Evolutionary conservation across 345 rosid genomes (phyloP).

Genomic region (Salix brachista): DNA sequence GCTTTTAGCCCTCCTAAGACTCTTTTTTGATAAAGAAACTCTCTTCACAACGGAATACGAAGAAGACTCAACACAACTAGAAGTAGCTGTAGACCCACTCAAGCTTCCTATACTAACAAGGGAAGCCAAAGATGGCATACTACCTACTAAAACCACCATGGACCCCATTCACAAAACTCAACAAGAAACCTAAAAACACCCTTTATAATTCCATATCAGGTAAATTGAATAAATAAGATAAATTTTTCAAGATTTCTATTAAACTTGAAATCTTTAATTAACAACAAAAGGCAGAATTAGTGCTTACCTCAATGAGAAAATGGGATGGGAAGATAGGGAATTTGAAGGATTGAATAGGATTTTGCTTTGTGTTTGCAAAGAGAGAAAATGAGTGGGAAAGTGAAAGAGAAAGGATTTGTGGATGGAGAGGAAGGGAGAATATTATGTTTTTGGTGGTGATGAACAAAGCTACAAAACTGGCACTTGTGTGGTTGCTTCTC

Average conservation of each 20-base stretch:
- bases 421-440: too few relatives aligned
- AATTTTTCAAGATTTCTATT: background rate
- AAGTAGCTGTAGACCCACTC: constrained; percentile 16
- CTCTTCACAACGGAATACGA: constrained; percentile 48
- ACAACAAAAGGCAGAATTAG: background rate
- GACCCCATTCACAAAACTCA: constrained; percentile 31
- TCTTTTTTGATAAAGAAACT: constrained; percentile 51
- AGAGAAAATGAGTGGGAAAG: constrained; percentile 7
- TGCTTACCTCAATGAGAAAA: background rate
- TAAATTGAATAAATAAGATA: background rate
- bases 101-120: constrained; percentile 50
- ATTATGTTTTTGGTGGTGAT: too few relatives aligned
- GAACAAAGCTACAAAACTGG: too few relatives aligned
- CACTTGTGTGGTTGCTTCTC: too few relatives aligned
- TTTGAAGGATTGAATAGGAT: background rate
- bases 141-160: constrained; percentile 69
- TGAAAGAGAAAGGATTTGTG: constrained; percentile 1
- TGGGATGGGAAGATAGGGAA: background rate
- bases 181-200: constrained; percentile 4
- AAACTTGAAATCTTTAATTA: background rate
- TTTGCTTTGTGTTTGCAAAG: background rate
- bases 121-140: constrained; percentile 75
- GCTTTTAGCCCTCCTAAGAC: constrained; percentile 41
- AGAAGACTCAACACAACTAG: constrained; percentile 33
- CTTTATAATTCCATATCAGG: background rate